These are phyloP conservation scores for Coemansia sp. DNA, from an alignment of 192 early-diverging fungal species.

Conservation along the genomic window DNA sequence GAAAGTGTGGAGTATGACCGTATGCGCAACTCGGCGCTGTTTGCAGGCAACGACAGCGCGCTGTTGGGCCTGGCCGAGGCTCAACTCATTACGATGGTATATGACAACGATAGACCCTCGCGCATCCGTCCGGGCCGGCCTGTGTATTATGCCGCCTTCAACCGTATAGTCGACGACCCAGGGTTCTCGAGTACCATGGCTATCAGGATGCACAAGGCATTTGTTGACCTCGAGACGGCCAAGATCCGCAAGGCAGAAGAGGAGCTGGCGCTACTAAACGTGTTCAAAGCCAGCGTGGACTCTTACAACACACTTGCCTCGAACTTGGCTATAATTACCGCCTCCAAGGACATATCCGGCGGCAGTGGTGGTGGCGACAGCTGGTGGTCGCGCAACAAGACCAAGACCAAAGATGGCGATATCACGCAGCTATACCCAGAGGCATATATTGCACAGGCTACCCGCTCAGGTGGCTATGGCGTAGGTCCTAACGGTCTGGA, in stretches of 20 bases:
- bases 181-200: slow-evolving; percentile 83
- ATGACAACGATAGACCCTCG: slow-evolving; percentile 81
- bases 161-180: slow-evolving; percentile 67
- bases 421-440: slow-evolving; percentile 15
- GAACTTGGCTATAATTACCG: slow-evolving; percentile 38
- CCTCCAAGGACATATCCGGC: slow-evolving; percentile 15
- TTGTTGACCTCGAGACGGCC: slow-evolving; percentile 60
- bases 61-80: slow-evolving; percentile 87
- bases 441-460: slow-evolving; percentile 51
- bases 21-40: slow-evolving; percentile 76
- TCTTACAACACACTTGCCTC: slow-evolving; percentile 34
- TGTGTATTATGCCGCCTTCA: slow-evolving; percentile 79
- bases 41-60: slow-evolving; percentile 80
- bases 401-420: neutral
- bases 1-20: slow-evolving; percentile 79
- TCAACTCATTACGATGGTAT: slow-evolving; percentile 79
- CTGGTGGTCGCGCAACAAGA: neutral
- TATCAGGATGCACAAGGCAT: slow-evolving; percentile 62
- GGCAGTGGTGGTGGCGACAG: slow-evolving; percentile 3
- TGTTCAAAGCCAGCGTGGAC: slow-evolving; percentile 41
- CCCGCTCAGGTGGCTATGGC: slow-evolving; percentile 28
- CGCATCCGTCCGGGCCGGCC: slow-evolving; percentile 82
- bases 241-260: slow-evolving; percentile 68
- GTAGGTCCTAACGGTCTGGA: neutral
- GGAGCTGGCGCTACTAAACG: slow-evolving; percentile 60